Base-by-base conservation (phyloP, 176 grass and related monocot genomes). In the Carex parvula region DNA sequence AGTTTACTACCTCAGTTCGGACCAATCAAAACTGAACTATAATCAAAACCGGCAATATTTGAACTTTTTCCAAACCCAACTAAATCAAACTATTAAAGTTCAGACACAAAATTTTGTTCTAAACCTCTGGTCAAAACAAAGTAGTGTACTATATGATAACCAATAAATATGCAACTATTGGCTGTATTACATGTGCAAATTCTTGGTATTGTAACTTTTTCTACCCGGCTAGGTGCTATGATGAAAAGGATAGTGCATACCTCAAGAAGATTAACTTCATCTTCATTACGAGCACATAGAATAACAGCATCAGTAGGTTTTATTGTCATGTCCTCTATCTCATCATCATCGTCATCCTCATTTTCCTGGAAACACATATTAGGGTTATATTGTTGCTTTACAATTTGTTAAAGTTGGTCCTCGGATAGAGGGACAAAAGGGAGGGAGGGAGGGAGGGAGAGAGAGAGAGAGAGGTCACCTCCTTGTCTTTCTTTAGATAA, bases 251-350 rank as follows among this genome's bases (percentile, higher is more conserved):
- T 50, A 33, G 80, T 61, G 60, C 88, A 73, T 93, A 76, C 96
- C 96, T 99, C 91, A 15, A 99, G 96, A 84, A 90, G 90, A 80
- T 89, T 92, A 64, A 99, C 74, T 64, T 95, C 96, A 79, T 95
- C 96, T 55, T 99, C 96, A 29, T 89, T 93, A 54, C 89, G 89
- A 35, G 93, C 89, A 30, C 91, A 95, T 32, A 99, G 85, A 73
- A 99, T 60, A 86, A 95, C 81, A 68, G 86, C 79, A 88, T 95
- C 96, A 3, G 89, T 99, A 89, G 96, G 89, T 83, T 89, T 83
- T 85, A 99, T 95, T 50, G 82, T 75, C 80, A 89, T 93, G 79
- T 95, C 96, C 15, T 92, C 96, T 22, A 90, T 81, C 64, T 95
- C 96, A 4, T 98, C 96, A 0, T 92, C 88, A 60, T 87, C 85